A percentile compares a stretch with the other conserved stretches of the same genome.
phyloP scores from a whole-genome alignment of 441 rosid species.

The Brassica balearica region DNA sequence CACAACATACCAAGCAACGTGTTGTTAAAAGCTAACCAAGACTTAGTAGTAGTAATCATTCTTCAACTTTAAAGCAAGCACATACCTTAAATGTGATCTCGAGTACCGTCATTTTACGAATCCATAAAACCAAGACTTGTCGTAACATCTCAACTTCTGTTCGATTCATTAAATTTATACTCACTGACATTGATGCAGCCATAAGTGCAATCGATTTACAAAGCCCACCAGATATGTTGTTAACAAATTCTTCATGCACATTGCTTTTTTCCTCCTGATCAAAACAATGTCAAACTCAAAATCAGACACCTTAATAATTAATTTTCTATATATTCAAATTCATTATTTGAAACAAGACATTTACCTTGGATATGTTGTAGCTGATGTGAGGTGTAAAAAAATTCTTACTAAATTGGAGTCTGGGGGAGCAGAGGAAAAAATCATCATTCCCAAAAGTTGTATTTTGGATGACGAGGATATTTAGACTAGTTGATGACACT shows the following conservation, averaged over 20 bases:
- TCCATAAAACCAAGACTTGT: background rate
- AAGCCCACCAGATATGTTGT: background rate
- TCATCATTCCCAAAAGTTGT: background rate
- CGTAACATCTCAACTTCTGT: background rate
- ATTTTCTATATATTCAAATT: background rate
- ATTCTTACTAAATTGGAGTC: background rate
- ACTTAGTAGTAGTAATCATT: background rate
- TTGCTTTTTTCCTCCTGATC: background rate
- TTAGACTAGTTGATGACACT: background rate
- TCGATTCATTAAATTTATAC: background rate
- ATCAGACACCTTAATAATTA: slow-evolving; percentile 1
- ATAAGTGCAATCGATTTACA: background rate
- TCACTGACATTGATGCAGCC: background rate
- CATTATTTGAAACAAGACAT: background rate
- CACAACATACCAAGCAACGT: background rate
- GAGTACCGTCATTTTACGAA: background rate
- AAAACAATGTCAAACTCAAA: background rate
- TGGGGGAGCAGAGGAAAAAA: background rate
- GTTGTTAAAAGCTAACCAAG: background rate
- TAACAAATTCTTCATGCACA: slow-evolving; percentile 3
- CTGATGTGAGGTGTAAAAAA: background rate
- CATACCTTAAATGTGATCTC: slow-evolving; percentile 6
- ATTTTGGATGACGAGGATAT: background rate
- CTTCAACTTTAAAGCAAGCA: background rate
- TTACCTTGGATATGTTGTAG: slow-evolving; percentile 1